These are phyloP conservation scores for Kalanchoe fedtschenkoi DNA, from an alignment of 164 flowering plant species.

Conservation along the genomic window DNA sequence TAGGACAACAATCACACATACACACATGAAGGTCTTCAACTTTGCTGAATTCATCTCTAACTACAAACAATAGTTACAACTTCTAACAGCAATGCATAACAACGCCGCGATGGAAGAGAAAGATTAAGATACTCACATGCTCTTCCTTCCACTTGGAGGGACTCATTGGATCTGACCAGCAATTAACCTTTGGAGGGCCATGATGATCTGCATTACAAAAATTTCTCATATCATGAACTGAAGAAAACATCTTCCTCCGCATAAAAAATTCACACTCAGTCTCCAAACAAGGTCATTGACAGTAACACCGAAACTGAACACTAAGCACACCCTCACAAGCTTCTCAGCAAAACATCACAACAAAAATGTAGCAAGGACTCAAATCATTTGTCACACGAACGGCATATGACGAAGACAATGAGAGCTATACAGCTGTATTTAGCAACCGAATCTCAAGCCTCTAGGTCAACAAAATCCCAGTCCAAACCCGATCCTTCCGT, in stretches of 20 bases:
- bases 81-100: neutral
- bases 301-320: neutral
- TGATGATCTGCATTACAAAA: slow-evolving; percentile 33
- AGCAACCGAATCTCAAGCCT: no score
- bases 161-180: slow-evolving; percentile 49
- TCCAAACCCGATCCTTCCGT: neutral
- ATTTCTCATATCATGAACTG: neutral
- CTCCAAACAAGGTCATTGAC: neutral
- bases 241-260: neutral
- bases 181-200: slow-evolving; percentile 47
- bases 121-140: slow-evolving; percentile 31
- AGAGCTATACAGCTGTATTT: no score
- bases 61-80: no score
- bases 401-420: no score
- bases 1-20: no score
- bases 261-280: neutral
- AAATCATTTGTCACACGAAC: no score
- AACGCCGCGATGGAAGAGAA: neutral
- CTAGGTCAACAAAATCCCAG: neutral
- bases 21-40: no score
- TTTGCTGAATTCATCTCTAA: no score
- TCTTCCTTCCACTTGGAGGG: slow-evolving; percentile 65
- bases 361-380: no score
- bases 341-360: no score
- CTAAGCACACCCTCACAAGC: neutral